phyloP scores from a whole-genome alignment of 768 basidiomycete genomes.

The Cyclocybe aegerita region DNA sequence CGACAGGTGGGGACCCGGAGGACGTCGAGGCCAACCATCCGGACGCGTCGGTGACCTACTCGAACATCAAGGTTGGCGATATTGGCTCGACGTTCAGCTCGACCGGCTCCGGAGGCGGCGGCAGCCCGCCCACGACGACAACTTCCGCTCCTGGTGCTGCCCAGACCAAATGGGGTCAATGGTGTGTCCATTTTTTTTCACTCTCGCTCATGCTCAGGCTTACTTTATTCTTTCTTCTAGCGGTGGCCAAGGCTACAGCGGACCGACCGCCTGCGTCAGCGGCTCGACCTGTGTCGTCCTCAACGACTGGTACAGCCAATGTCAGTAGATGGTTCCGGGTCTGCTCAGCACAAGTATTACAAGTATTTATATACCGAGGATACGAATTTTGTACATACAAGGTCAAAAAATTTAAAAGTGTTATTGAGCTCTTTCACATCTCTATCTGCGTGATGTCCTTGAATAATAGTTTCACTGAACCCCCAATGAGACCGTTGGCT shows the following conservation, averaged over 20 bases:
- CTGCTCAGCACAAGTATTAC: no score
- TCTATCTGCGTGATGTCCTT: no score
- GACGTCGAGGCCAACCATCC: slow-evolving; percentile 38
- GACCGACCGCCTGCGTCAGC: slow-evolving; percentile 15
- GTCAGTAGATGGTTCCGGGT: slow-evolving; percentile 5
- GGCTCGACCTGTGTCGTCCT: slow-evolving; percentile 10
- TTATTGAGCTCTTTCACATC: no score
- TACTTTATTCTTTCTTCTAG: slow-evolving; percentile 8
- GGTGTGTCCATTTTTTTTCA: slow-evolving; percentile 18
- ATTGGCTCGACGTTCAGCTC: slow-evolving; percentile 25
- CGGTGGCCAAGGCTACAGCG: slow-evolving; percentile 18
- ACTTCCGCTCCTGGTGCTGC: slow-evolving; percentile 20
- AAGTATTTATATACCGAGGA: no score
- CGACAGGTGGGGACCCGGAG: slow-evolving; percentile 41
- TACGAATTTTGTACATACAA: no score
- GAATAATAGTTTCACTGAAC: no score
- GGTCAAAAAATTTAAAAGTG: no score
- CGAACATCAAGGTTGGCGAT: slow-evolving; percentile 52
- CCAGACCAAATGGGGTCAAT: slow-evolving; percentile 32
- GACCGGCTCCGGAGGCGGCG: slow-evolving; percentile 8
- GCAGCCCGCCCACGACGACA: slow-evolving; percentile 16
- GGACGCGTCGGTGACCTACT: slow-evolving; percentile 43
- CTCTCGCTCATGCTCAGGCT: neutral
- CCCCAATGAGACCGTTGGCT: no score
- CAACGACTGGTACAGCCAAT: slow-evolving; percentile 17